Evolutionary conservation across 2,329 filamentous ascomycete genomes (phyloP).

Genomic region (Metarhizium rileyi): DNA sequence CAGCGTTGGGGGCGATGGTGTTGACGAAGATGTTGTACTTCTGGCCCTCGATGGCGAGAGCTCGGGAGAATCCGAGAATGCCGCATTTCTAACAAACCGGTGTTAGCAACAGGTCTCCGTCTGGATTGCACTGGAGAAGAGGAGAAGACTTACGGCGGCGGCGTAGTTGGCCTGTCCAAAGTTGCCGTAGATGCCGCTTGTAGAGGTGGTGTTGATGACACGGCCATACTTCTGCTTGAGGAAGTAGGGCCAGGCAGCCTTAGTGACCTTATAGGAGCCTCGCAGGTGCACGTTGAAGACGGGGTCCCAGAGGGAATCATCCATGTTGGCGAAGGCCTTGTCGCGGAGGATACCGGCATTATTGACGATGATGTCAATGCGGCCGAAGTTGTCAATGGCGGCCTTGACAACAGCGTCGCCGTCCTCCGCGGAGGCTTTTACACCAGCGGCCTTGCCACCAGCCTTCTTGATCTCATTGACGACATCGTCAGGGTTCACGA

Average conservation of each 20-base stretch:
- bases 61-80: conserved; percentile 91
- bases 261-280: conserved; percentile 93
- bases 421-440: conserved; percentile 89
- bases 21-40: conserved; percentile 99
- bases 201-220: conserved; percentile 93
- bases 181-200: conserved; percentile 96
- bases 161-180: conserved; percentile 98
- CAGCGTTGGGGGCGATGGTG: conserved; percentile 95
- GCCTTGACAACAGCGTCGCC: conserved; percentile 85
- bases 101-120: conserved; percentile 5
- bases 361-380: conserved; percentile 93
- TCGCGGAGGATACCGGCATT: conserved; percentile 96
- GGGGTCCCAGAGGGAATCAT: conserved; percentile 83
- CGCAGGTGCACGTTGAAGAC: conserved; percentile 88
- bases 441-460: conserved; percentile 82
- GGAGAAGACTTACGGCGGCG: conserved; percentile 55
- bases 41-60: conserved; percentile 81
- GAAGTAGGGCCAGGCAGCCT: conserved; percentile 96
- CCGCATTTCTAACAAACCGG: conserved; percentile 59
- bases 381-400: conserved; percentile 86
- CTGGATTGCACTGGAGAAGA: not conserved
- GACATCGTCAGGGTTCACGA: conserved; percentile 83
- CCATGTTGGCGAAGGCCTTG: conserved; percentile 98
- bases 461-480: conserved; percentile 86
- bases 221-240: conserved; percentile 98